phyloP scores from a whole-genome alignment of 2,329 filamentous ascomycete species.

The Blastomyces gilchristii region DNA sequence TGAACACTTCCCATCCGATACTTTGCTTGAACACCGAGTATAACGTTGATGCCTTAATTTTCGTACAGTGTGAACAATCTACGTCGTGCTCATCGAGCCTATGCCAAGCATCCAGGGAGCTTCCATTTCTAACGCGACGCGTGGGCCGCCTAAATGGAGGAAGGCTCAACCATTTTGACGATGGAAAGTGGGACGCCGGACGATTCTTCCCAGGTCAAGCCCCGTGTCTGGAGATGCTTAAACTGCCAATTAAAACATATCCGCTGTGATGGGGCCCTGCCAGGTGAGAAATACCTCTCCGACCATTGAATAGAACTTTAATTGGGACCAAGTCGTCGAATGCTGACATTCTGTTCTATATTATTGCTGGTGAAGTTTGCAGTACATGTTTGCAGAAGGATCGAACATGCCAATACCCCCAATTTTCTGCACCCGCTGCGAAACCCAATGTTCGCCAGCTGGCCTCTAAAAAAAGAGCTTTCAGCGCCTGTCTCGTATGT shows the following conservation, averaged over 20 bases:
- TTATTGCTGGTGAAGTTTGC: neutral
- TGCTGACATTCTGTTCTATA: neutral
- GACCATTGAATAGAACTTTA: neutral
- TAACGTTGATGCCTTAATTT: neutral
- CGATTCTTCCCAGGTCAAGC: neutral
- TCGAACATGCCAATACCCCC: constrained; percentile 1
- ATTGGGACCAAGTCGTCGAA: neutral
- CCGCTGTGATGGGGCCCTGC: neutral
- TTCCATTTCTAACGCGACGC: neutral
- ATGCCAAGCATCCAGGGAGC: neutral
- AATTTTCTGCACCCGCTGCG: neutral
- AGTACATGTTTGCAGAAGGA: constrained; percentile 1
- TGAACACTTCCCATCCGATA: neutral
- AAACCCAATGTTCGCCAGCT: neutral
- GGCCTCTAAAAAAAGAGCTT: neutral
- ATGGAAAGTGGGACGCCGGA: neutral
- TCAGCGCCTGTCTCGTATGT: constrained; percentile 8
- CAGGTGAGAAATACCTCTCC: neutral
- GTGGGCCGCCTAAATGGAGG: neutral
- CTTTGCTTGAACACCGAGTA: neutral
- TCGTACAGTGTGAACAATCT: neutral
- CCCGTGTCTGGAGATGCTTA: neutral
- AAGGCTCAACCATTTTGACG: constrained; percentile 3
- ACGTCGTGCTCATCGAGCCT: neutral
- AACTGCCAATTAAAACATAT: neutral